Base-by-base conservation (phyloP, 768 basidiomycete genomes). In the Tricholoma bakamatsutake region DNA sequence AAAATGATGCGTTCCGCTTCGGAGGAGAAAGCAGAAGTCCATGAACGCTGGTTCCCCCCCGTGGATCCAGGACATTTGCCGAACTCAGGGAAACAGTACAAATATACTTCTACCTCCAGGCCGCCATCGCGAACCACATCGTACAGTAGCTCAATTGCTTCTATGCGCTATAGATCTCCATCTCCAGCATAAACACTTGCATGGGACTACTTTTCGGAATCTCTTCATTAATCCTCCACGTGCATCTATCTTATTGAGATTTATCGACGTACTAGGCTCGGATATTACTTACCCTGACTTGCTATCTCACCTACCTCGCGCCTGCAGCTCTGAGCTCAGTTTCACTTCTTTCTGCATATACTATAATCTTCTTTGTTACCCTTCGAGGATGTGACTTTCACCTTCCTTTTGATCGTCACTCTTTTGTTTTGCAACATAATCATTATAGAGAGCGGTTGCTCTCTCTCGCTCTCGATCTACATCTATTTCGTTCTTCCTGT, bases 41-140 rank as follows among this genome's bases (percentile, higher is more conserved):
- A 80, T 57, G 79, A 86, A 64, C 78, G 83, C 58, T 87, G 86
- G 86, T 72, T 87, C 45, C 86, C 86, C 12, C 76, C 78, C 30
- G 63, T 67, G 39, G 66, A 64, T 33, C 54, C 53, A 5, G 56
- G 61, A 43, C 50, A 61, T 28, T 58, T 52, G 53, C 50, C 50
- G 53, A 55, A 1, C 43, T 27, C 43, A 24, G 43, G 43, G 43
- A 56, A 51, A 42, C 52, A 51, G 53, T 55, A 56, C 42, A 53
- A 54, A 21, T 34, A 50, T 46, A 62, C 62, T 48, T 62, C 55
- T 53, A 45, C 54, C 49, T 52, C 61, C 24, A 65, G 69, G 34
- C 61, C 70, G 24, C 68, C 69, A 0, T 71, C 70, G 18, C 67
- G 70, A 18, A 48, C 62, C 34, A 63, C 63, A 34, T 58, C 62